Evolutionary conservation across 2,329 filamentous ascomycete genomes (phyloP).

Genomic region (Setomelanomma holmii): DNA sequence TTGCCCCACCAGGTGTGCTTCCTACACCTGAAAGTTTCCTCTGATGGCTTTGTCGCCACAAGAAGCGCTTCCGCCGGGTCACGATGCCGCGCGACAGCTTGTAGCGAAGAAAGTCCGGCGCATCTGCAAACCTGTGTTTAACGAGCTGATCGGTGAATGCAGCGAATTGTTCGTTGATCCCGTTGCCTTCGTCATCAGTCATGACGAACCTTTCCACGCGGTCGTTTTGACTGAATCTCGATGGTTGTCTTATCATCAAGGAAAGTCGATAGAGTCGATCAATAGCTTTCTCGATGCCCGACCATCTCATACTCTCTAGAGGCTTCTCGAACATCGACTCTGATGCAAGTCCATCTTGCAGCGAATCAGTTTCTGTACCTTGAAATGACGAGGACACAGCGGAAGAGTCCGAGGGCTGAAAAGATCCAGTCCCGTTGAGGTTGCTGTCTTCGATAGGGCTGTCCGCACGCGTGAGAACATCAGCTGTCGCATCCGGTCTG

Average conservation of each 20-base stretch:
- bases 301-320: not conserved
- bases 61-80: slow-evolving; percentile 10
- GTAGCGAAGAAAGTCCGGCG: not conserved
- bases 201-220: slow-evolving; percentile 8
- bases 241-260: slow-evolving; percentile 9
- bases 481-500: not conserved
- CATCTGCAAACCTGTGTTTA: not conserved
- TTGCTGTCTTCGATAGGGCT: not conserved
- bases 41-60: slow-evolving; percentile 10
- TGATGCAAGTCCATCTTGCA: not conserved
- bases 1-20: not conserved
- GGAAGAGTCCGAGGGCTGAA: not conserved
- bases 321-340: not conserved
- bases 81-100: slow-evolving; percentile 9
- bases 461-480: not conserved
- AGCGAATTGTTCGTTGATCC: not conserved
- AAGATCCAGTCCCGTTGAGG: not conserved
- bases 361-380: slow-evolving; percentile 3
- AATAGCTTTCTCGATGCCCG: slow-evolving; percentile 5
- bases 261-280: slow-evolving; percentile 13
- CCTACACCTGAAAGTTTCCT: not conserved
- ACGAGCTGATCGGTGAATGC: not conserved
- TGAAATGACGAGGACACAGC: slow-evolving; percentile 1
- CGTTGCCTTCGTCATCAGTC: slow-evolving; percentile 13
- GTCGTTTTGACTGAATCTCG: slow-evolving; percentile 5